Evolutionary conservation across 2,329 filamentous ascomycete species (phyloP), one percentile per base, ranked within the genome.

Genomic region (Stachybotrys elegans): DNA sequence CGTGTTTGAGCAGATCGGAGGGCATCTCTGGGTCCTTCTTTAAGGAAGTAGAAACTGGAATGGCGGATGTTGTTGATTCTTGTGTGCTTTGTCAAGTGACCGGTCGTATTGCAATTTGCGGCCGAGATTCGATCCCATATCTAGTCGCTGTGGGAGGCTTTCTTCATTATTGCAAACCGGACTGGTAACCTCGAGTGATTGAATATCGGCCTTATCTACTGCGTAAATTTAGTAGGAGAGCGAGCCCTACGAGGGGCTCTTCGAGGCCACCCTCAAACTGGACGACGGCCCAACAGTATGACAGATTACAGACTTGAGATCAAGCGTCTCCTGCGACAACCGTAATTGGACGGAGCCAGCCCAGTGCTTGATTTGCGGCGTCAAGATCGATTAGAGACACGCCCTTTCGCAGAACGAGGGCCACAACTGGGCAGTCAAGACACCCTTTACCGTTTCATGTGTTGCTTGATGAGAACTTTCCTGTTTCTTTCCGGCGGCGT

Each of bases 381-480:
- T 35, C 32, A 35, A n/a, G 32, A 19, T 35, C 32, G 32, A 35
- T 35, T 35, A 35, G 32, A 35, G 32, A 35, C 32, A 35, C 32
- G 32, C 32, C 32, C 32, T 35, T 35, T 35, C 32, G 32, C 32
- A 35, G 32, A 35, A 35, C 32, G 32, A 35, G 32, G 32, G 32
- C 32, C 32, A 35, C 12, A 35, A 35, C 32, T 35, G 32, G 16
- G 32, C 32, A 35, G 32, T 35, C 32, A 19, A 19, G 32, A 35
- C 9, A 35, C 32, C 32, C 32, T 35, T 35, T 35, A 35, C 32
- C 32, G 17, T 35, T 35, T 35, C 32, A 35, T 35, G 32, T 35
- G 12, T 35, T 35, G 32, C 32, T 35, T 35, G 12, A 35, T 35
- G 32, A 19, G 32, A 35, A 35, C 32, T 35, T 35, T 35, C 32